Evolutionary conservation across 257 asterid genomes (phyloP), one percentile per base, ranked within the genome.

Genomic region (Solanum lycopersicoides): DNA sequence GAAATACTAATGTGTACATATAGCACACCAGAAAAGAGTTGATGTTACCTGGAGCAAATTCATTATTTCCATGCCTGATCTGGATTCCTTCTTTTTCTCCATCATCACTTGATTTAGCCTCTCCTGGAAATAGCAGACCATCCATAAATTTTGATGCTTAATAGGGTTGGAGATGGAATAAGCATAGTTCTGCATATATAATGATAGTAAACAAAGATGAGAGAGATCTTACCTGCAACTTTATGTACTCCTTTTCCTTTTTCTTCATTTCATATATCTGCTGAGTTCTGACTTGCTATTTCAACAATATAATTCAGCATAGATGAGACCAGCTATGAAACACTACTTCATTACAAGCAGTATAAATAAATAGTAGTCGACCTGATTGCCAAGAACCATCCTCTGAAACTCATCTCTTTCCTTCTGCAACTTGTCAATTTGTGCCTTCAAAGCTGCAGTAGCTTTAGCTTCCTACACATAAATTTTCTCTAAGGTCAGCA

Each of bases 51-150:
- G 99, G 60, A 97, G 92, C 89, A 95, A 93, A 92, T 94, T 97
- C 99, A 97, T 96, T 68, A 97, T 96, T 90, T 97, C 99, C 96
- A 97, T 96, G 93, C 99, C 99, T 10, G 99, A 97, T 91, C 93
- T 93, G 84, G 99, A 94, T 94, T 97, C 98, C 93, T 97, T 97
- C 96, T 97, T 97, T 91, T 94, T 97, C 95, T 97, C 99, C 94
- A 93, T 91, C 76, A 95, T 87, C 80, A 95, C 99, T 92, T 97
- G 99, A 91, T 97, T 97, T 84, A 97, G 93, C 85, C 93, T 93
- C 90, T 97, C 99, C 99, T 97, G 91, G 90, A 91, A 89, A 39
- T 87, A 45, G 65, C 77, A 66, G 7, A 75, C 37, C 18, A 74
- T 68, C 32, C 47, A 73, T 21, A 72, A 73, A 35, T 56, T 21